Conservation (phyloP, 2,329 filamentous ascomycete species). For the Alternaria ethzedia region DNA sequence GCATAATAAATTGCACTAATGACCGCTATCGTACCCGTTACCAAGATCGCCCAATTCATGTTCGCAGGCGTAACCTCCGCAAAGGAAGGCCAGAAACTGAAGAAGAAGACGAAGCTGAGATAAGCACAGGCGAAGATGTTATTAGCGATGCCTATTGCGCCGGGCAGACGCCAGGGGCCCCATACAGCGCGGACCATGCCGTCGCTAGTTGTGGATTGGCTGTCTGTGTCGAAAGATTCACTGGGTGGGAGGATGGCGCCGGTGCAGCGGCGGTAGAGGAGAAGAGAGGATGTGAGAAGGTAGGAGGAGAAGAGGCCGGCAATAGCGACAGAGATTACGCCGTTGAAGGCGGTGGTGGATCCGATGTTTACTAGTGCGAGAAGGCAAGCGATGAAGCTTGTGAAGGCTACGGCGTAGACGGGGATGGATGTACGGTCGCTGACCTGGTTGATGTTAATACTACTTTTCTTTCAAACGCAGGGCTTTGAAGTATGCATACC, state of each 20-base stretch:
- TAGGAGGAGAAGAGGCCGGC: conserved; percentile 36
- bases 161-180: conserved; percentile 34
- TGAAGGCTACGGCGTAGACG: conserved; percentile 36
- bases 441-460: conserved; percentile 24
- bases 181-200: conserved; percentile 20
- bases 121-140: conserved; percentile 33
- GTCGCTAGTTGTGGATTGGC: background rate
- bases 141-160: conserved; percentile 24
- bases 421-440: conserved; percentile 38
- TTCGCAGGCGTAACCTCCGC: conserved; percentile 20
- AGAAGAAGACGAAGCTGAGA: conserved; percentile 35
- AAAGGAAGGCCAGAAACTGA: conserved; percentile 35
- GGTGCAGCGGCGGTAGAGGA: conserved; percentile 36
- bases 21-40: conserved; percentile 22
- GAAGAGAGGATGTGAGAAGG: conserved; percentile 25
- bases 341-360: conserved; percentile 34
- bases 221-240: conserved; percentile 1
- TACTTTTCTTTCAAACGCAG: background rate
- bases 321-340: conserved; percentile 37
- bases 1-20: conserved; percentile 32
- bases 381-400: conserved; percentile 48
- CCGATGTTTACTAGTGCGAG: conserved; percentile 59
- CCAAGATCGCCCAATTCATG: conserved; percentile 41
- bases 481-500: conserved; percentile 2
- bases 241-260: conserved; percentile 21